Evolutionary conservation across 257 asterid species (phyloP), one percentile per base, ranked within the genome.

Genomic region (Nicotiana obtusifolia): DNA sequence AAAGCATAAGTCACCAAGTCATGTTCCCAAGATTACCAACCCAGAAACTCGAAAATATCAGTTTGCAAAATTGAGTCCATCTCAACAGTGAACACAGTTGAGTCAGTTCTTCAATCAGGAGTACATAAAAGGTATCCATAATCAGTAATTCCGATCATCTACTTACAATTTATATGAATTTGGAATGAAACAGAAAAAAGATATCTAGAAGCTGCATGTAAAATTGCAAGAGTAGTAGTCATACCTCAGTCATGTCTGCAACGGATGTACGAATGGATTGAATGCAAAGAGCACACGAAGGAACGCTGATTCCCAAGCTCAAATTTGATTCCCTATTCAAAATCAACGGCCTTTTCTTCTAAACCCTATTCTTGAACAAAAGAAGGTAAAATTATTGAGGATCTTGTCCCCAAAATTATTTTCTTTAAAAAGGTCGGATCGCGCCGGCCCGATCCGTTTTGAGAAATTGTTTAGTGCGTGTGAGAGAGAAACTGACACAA

Each of bases 241-340:
- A 78, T 90, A 94, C 98, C 97, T 94, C 98, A 56, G 98, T 94
- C 98, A 94, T 94, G 85, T 92, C 92, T 87, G 91, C 85, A 80
- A 88, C 35, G 68, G 77, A 76, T 68, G 71, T 76, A 80, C 81
- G 1, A 75, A 62, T 81, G 59, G 57, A 57, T 53, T 59, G 60
- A 22, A 59, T 11, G 82, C 20, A 15, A 33, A 30, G 31, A 80
- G 41, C 3, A 49, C 26, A 1, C 5, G 33, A 71, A n/a, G 10
- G 14, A 41, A 11, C 14, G 15, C n/a, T 3, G 56, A 44, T 62
- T 22, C 8, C 14, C 57, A 33, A 13, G 24, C 82, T 80, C 82
- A 24, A 41, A 67, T 35, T 13, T 17, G 44, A 16, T 64, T 47
- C 64, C 7, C 13, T 41, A 37, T 80, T 64, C 61, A 44, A 80